Percentiles rank a stretch among this genome's conserved stretches.
phyloP scores from a whole-genome alignment of 75 land plant genomes.

The Ceratopteris richardii region DNA sequence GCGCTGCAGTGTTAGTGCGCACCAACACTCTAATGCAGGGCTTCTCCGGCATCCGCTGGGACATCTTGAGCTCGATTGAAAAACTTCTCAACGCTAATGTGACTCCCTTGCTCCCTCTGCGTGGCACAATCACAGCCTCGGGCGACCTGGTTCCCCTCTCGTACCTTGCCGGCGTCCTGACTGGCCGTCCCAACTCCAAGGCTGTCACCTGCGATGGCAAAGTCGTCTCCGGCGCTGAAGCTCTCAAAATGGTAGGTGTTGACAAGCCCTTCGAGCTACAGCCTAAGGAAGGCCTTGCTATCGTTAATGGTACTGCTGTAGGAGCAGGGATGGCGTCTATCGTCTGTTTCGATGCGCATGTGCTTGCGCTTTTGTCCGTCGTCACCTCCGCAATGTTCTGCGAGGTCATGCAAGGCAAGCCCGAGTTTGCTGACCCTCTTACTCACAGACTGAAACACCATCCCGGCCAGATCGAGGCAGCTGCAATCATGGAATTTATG shows the following conservation, averaged over 20 bases:
- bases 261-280: conserved; percentile 53
- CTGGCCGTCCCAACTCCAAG: conserved; percentile 56
- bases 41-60: conserved; percentile 84
- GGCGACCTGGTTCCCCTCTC: conserved; percentile 80
- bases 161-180: conserved; percentile 78
- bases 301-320: conserved; percentile 72
- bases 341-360: conserved; percentile 50
- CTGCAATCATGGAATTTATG: conserved; percentile 44
- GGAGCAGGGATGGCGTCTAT: conserved; percentile 51
- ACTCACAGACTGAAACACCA: conserved; percentile 73
- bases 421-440: conserved; percentile 46
- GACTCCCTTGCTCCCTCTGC: conserved; percentile 75
- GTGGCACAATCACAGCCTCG: conserved; percentile 77
- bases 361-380: conserved; percentile 38
- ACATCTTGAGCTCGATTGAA: conserved; percentile 54
- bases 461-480: conserved; percentile 78
- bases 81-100: conserved; percentile 49
- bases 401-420: too few relatives aligned
- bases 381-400: conserved; percentile 56
- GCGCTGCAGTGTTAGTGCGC: conserved; percentile 68
- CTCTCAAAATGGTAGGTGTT: conserved; percentile 54
- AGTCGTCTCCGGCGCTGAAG: conserved; percentile 38
- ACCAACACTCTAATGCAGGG: conserved; percentile 85
- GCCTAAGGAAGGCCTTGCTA: conserved; percentile 62
- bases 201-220: conserved; percentile 20